Percentiles rank a stretch among this genome's conserved stretches.
Evolutionary conservation across 1,284 basidiomycete genomes (phyloP).

Genomic region (Naganishia liquefaciens): DNA sequence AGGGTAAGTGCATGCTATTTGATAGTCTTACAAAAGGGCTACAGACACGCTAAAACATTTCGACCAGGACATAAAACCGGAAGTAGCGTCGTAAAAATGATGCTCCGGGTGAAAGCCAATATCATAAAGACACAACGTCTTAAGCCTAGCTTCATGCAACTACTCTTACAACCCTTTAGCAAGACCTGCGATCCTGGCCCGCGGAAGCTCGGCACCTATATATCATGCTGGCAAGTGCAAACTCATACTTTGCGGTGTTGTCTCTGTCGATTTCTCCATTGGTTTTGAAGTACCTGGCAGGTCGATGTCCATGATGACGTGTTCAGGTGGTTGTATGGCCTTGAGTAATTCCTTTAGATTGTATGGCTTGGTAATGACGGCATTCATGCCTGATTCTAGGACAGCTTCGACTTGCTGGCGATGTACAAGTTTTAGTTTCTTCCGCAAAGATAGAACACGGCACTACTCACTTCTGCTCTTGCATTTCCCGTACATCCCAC

Average conservation of each 20-base stretch:
- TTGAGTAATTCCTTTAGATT: conserved; percentile 11
- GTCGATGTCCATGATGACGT: not conserved
- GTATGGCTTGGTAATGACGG: conserved; percentile 34
- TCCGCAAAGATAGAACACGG: too few relatives aligned
- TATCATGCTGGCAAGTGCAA: not conserved
- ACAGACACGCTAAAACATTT: too few relatives aligned
- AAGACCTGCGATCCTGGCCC: not conserved
- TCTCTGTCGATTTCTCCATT: not conserved
- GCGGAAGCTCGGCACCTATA: not conserved
- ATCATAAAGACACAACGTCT: too few relatives aligned
- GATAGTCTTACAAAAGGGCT: not conserved
- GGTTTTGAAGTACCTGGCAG: not conserved
- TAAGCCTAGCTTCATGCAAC: not conserved
- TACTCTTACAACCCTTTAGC: not conserved
- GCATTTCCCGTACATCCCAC: conserved; percentile 34
- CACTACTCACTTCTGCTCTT: conserved; percentile 22
- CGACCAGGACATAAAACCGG: conserved; percentile 13
- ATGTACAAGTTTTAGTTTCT: not conserved
- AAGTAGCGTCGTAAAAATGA: not conserved
- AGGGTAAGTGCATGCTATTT: conserved; percentile 37
- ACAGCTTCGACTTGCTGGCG: conserved; percentile 27
- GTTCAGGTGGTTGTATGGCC: conserved; percentile 11
- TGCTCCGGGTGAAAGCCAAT: too few relatives aligned
- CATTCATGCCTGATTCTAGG: conserved; percentile 28
- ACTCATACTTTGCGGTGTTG: not conserved